Conservation (phyloP, 495 filamentous ascomycete species). For the Jackrogersella minutella region DNA sequence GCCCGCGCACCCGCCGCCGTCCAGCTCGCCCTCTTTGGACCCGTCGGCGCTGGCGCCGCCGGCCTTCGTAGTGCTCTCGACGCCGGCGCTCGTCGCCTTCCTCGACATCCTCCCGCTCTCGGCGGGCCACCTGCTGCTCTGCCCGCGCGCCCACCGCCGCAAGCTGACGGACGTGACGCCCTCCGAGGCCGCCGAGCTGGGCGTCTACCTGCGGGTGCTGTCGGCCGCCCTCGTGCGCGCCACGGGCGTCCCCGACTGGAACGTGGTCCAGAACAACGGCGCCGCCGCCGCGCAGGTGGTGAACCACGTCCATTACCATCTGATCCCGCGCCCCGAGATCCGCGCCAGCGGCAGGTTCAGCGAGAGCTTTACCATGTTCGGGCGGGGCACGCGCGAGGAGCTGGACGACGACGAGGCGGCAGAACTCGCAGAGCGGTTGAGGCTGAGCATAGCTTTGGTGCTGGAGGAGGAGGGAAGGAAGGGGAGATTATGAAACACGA, state of each 20-base stretch:
- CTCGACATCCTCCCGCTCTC: constrained; percentile 89
- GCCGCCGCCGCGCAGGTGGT: constrained; percentile 88
- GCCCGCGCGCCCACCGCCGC: constrained; percentile 72
- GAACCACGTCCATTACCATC: constrained; percentile 89
- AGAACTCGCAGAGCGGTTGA: constrained; percentile 67
- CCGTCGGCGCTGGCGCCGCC: constrained; percentile 51
- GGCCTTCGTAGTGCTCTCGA: constrained; percentile 77
- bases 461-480: constrained; percentile 57
- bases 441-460: constrained; percentile 65
- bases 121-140: constrained; percentile 78
- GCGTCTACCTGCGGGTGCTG: constrained; percentile 76
- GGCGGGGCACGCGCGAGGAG: constrained; percentile 79
- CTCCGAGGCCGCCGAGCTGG: constrained; percentile 66
- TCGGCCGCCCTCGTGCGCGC: constrained; percentile 72
- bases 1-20: constrained; percentile 46
- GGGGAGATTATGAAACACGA: constrained; percentile 39
- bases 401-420: constrained; percentile 85
- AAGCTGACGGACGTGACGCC: constrained; percentile 72
- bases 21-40: constrained; percentile 44
- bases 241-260: constrained; percentile 78
- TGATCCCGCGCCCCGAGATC: constrained; percentile 76
- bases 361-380: constrained; percentile 82
- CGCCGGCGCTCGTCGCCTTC: constrained; percentile 78
- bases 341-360: constrained; percentile 51
- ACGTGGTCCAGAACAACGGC: constrained; percentile 95